Base-by-base conservation (phyloP, 176 grass and related monocot genomes). In the Avena atlantica region DNA sequence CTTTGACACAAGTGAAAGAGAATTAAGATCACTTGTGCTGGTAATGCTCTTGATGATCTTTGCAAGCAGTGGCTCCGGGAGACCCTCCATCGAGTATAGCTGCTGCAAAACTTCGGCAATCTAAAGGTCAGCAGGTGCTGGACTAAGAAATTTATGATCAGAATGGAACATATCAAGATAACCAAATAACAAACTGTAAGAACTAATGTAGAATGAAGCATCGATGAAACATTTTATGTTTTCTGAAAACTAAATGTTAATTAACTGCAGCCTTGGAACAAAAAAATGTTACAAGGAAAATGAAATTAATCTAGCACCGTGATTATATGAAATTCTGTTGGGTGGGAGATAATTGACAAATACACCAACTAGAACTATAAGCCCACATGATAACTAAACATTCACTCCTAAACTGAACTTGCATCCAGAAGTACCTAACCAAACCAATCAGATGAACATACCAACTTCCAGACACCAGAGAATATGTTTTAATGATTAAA, bases 1-100 rank as follows among this genome's bases (percentile, higher is more conserved):
- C 68, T 89, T 97, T 16, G 90, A 89, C 10, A 87, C 83, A 4
- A 97, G 90, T 6, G 86, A 97, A 61, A 94, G 31, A 49, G 94
- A 92, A 87, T 83, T 92, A 15, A 67, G 86, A 83, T 97, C 92
- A 15, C 62, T 84, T 80, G 67, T 79, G 70, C 56, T 78, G 1
- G 68, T 48, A 25, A 92, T 70, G 82, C 90, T 94, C 80, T 87
- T 89, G 81, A 91, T 15, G 62, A 94, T 94, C 6, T 97, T 84
- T 52, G 63, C 83, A 72, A 97, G 86, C n/a, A 97, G 84, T 66
- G 77, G 71, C 68, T 94, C 92, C 0, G 88, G 74, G 61, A 97
- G 86, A 91, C 79, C 60, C 84, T 97, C 95, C 88, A 94, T 89
- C 36, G 49, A 40, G 57, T 57, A 91, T 5, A 60, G 27, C 15